Conservation (phyloP, 345 rosid genomes). For the Viola odorata region DNA sequence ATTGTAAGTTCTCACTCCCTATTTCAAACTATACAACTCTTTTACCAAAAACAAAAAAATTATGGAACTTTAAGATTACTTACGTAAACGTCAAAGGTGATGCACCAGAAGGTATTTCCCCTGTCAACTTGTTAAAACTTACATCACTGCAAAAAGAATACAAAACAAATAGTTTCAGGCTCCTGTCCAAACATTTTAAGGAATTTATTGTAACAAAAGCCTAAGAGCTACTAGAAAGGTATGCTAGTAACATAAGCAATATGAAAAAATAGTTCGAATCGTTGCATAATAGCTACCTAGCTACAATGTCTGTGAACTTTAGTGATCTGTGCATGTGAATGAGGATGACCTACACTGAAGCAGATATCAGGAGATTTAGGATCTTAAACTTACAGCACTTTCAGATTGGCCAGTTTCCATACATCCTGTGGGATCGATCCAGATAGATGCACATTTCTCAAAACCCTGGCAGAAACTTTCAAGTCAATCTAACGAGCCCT, state of each 20-base stretch:
- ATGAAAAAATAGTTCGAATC: too few species aligned
- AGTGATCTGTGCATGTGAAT: neutral
- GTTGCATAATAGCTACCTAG: too few species aligned
- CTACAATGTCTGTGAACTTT: too few species aligned
- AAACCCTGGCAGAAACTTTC: neutral
- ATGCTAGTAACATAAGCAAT: too few species aligned
- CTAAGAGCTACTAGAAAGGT: too few species aligned
- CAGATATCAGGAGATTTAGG: neutral
- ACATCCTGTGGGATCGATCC: neutral
- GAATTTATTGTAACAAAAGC: neutral
- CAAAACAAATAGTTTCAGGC: neutral
- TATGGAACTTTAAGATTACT: neutral
- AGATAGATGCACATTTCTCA: neutral
- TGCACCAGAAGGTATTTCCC: neutral
- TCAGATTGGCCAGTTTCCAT: neutral
- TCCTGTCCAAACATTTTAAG: neutral
- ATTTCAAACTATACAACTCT: too few species aligned
- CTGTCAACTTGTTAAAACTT: neutral
- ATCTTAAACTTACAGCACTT: neutral
- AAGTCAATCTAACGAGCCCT: neutral
- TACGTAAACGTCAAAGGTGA: neutral
- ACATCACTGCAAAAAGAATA: conserved; percentile 3
- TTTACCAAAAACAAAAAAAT: too few species aligned
- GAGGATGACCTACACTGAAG: neutral
- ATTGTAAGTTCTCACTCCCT: too few species aligned